These are phyloP conservation scores for grape (Vitis vinifera) DNA, from an alignment of 164 flowering plant genomes.

Conservation along the genomic window DNA sequence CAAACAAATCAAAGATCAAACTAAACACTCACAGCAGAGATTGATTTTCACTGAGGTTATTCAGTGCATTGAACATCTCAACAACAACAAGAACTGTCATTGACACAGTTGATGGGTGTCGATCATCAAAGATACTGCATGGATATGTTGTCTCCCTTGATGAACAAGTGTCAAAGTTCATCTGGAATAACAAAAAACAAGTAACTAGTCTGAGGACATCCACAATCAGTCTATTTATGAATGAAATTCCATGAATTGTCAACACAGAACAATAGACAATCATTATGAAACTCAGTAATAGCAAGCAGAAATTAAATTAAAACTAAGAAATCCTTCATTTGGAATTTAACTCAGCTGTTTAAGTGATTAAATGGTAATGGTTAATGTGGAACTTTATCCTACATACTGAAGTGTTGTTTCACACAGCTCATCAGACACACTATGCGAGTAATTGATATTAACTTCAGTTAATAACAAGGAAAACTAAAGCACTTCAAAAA, in stretches of 20 bases:
- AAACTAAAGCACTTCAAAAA: neutral
- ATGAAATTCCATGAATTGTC: too few species aligned
- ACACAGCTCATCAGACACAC: neutral
- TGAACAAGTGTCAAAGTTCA: conserved; percentile 89
- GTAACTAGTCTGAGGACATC: neutral
- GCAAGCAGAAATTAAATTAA: neutral
- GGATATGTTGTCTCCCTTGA: conserved; percentile 80
- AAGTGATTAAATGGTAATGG: neutral
- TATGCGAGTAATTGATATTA: neutral
- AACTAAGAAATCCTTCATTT: neutral
- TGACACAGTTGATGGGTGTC: conserved; percentile 94
- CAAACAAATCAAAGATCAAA: neutral
- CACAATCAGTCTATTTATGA: too few species aligned
- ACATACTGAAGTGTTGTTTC: neutral
- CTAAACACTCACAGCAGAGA: conserved; percentile 78
- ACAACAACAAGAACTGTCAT: conserved; percentile 99
- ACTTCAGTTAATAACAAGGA: neutral
- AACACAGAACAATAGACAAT: too few species aligned
- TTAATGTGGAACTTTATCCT: neutral
- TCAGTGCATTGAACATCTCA: conserved; percentile 99
- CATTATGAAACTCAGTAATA: too few species aligned
- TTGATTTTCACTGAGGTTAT: conserved; percentile 98
- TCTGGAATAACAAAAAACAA: conserved; percentile 41
- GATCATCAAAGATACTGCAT: conserved; percentile 86
- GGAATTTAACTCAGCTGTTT: neutral